Evolutionary conservation across 2,329 filamentous ascomycete species (phyloP).

Genomic region (Magnaporthiopsis incrustans): DNA sequence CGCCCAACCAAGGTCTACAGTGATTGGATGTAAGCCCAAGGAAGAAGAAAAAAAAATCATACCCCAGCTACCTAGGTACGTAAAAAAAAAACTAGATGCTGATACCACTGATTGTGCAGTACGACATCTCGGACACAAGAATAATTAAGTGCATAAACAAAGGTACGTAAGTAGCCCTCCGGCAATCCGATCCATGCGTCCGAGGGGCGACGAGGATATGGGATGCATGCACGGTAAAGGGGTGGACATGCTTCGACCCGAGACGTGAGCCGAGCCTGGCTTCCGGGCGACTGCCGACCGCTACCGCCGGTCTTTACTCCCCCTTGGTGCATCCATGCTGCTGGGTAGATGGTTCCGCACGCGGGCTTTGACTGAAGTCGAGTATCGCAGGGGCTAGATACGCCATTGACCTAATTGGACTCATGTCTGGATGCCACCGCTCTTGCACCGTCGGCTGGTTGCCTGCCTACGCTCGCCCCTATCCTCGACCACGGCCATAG

Average conservation of each 20-base stretch:
- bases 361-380: background rate
- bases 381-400: background rate
- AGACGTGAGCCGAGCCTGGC: background rate
- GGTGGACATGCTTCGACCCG: background rate
- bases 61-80: too few species aligned
- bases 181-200: background rate
- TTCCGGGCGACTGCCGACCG: background rate
- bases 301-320: background rate
- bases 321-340: background rate
- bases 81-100: background rate
- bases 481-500: background rate
- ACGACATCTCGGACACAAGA: background rate
- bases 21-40: too few species aligned
- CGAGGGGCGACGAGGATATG: background rate
- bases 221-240: background rate
- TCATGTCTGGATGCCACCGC: background rate
- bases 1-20: too few species aligned
- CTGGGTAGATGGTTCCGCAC: too few species aligned
- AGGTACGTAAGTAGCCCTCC: background rate
- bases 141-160: background rate
- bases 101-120: background rate
- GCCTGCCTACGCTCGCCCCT: too few species aligned
- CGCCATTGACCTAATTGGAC: background rate
- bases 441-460: background rate
- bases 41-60: too few species aligned